Evolutionary conservation across 2,329 filamentous ascomycete species (phyloP), one percentile per base, ranked within the genome.

Genomic region (Tolypocladium guangdongense): DNA sequence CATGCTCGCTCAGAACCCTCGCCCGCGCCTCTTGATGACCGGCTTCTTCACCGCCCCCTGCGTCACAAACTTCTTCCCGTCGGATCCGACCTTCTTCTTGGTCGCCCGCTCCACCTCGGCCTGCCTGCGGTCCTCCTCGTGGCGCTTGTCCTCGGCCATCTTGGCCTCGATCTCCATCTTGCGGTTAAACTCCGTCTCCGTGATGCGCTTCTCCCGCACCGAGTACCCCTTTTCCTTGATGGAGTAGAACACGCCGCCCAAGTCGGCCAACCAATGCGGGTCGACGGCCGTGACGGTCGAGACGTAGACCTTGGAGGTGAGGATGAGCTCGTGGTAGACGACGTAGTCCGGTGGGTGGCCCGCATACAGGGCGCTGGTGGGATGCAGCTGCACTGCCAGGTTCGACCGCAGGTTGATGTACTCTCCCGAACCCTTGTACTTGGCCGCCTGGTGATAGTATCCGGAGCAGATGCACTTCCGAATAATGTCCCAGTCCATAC

Each of bases 181-280:
- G 51, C 83, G 78, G 66, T 95, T 96, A 68, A 96, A 96, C 67
- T 96, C 92, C 18, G 84, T 86, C 72, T 97, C 92, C 0, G 87
- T 92, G 49, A 96, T 82, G 52, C 88, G 81, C 71, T 90, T 92
- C 63, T 96, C 88, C 30, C 88, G 79, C 14, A 86, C 83, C 16
- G 88, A 95, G 66, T 95, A 99, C 1, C 92, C 93, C 71, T 99
- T 99, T 71, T 97, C 92, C 72, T 96, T 96, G 65, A 99, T 81
- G 1, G 87, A 93, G 70, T 97, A 99, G 69, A 99, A 99, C 0
- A 99, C 93, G 2, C 91, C 93, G 36, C 95, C 93, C 7, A 99
- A 77, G 66, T 99, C 93, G 7, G 93, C 93, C 41, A 99, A 81
- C 93, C 93, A 99, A 66, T 95, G 90, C 51, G 93, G 92, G 67